A percentile compares a stretch with the other conserved stretches of the same genome.
phyloP scores from a whole-genome alignment of 1,139 yeast species.

The Groenewaldozyma auringiensis region DNA sequence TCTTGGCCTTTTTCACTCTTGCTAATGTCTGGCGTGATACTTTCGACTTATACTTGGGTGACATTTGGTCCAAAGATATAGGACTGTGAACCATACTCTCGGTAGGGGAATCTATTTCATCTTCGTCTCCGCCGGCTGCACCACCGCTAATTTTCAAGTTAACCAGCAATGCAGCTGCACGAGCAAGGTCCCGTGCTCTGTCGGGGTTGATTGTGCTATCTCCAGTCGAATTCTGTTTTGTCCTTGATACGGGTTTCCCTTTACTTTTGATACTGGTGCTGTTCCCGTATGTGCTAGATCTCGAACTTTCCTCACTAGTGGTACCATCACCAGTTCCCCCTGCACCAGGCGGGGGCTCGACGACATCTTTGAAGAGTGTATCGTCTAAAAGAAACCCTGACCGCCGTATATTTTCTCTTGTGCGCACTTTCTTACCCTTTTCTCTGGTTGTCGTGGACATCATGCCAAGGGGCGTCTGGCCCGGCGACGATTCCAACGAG shows the following conservation, averaged over 20 bases:
- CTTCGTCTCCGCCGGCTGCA: no score
- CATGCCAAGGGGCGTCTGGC: neutral
- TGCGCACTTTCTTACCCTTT: neutral
- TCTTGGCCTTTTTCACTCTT: slow-evolving; percentile 48
- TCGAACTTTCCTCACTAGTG: neutral
- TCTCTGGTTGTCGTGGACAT: neutral
- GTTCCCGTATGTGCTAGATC: neutral
- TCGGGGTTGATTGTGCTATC: neutral
- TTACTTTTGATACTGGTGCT: neutral
- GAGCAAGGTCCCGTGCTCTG: neutral
- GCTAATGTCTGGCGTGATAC: slow-evolving; percentile 30
- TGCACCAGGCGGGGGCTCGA: neutral
- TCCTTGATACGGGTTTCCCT: neutral
- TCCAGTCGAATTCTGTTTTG: neutral
- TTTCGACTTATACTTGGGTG: slow-evolving; percentile 1
- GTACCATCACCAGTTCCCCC: neutral
- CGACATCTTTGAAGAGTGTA: neutral
- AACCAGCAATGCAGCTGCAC: neutral
- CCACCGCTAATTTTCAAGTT: neutral
- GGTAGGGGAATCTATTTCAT: neutral
- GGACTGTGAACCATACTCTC: slow-evolving; percentile 3
- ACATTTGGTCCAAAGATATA: neutral
- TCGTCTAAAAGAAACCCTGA: neutral
- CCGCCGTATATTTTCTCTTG: neutral
- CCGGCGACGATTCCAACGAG: neutral